These are phyloP conservation scores for Halenospora varia DNA, from an alignment of 495 filamentous ascomycete species.

Conservation along the genomic window DNA sequence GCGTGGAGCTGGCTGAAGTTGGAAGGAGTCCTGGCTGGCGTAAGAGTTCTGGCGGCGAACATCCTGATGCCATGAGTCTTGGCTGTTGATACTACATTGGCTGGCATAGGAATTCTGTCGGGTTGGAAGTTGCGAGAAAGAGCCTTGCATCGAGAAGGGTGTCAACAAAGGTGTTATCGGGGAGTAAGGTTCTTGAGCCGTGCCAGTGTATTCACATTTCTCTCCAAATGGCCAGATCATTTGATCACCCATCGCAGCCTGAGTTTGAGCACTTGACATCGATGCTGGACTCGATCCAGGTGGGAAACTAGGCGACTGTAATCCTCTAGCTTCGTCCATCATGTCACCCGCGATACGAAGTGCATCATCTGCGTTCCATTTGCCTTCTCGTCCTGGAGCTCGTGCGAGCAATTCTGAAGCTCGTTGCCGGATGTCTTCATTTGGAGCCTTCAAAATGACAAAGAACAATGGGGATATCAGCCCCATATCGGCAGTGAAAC, in stretches of 20 bases:
- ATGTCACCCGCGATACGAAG: neutral
- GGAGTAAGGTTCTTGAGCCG: neutral
- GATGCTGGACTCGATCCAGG: neutral
- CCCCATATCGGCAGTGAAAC: constrained; percentile 8
- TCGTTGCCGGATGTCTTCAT: constrained; percentile 33
- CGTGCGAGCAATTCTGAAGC: constrained; percentile 34
- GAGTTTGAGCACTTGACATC: neutral
- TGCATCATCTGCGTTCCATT: constrained; percentile 31
- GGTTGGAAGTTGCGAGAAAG: neutral
- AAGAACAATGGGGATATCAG: constrained; percentile 27
- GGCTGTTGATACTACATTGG: neutral
- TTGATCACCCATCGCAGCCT: neutral
- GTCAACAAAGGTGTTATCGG: neutral
- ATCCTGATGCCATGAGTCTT: neutral
- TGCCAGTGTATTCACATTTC: neutral
- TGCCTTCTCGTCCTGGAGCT: constrained; percentile 39
- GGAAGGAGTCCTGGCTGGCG: neutral
- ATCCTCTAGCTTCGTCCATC: neutral
- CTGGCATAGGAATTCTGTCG: neutral
- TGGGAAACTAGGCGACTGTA: neutral
- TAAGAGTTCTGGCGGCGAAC: neutral
- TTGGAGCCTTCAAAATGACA: constrained; percentile 34
- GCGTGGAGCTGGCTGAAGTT: neutral
- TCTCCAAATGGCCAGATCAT: constrained; percentile 2
- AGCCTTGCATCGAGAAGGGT: neutral